Evolutionary conservation across 371 early-diverging fungal species (phyloP).

Genomic region (Dichotomocladium elegans): DNA sequence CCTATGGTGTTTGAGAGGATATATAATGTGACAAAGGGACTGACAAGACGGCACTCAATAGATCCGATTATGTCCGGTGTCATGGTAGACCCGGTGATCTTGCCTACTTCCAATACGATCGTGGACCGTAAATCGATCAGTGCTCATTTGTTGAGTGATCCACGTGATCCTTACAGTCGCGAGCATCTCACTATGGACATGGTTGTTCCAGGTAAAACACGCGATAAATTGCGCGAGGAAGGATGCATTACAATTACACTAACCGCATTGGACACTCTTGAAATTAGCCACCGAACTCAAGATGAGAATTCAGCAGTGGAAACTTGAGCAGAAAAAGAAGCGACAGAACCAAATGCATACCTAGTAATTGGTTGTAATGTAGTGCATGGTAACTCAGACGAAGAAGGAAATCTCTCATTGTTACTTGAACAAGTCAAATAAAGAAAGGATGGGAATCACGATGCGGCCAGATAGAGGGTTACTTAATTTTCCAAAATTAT

Average conservation of each 20-base stretch:
- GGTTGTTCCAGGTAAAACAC: slow-evolving; percentile 67
- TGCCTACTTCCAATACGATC: slow-evolving; percentile 84
- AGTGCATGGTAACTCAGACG: slow-evolving; percentile 1
- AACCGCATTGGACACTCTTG: too few relatives aligned
- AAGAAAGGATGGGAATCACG: too few relatives aligned
- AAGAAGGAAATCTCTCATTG: background rate
- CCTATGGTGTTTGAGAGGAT: background rate
- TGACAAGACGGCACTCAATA: slow-evolving; percentile 12
- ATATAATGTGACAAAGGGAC: background rate
- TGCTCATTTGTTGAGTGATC: slow-evolving; percentile 89
- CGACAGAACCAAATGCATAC: too few relatives aligned
- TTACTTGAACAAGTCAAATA: too few relatives aligned
- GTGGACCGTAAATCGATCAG: slow-evolving; percentile 95
- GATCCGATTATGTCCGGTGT: slow-evolving; percentile 92
- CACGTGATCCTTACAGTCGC: slow-evolving; percentile 96
- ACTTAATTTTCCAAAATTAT: too few relatives aligned
- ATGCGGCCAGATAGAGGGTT: too few relatives aligned
- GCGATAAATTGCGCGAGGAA: too few relatives aligned
- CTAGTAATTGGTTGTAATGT: slow-evolving; percentile 18
- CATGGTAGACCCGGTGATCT: slow-evolving; percentile 97
- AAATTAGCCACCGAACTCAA: slow-evolving; percentile 45
- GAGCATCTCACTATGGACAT: slow-evolving; percentile 77
- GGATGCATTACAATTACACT: too few relatives aligned
- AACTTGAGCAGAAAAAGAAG: slow-evolving; percentile 28
- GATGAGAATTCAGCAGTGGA: slow-evolving; percentile 47